Evolutionary conservation across 1,139 yeast species (phyloP).

Genomic region (Yamadazyma aaseri): DNA sequence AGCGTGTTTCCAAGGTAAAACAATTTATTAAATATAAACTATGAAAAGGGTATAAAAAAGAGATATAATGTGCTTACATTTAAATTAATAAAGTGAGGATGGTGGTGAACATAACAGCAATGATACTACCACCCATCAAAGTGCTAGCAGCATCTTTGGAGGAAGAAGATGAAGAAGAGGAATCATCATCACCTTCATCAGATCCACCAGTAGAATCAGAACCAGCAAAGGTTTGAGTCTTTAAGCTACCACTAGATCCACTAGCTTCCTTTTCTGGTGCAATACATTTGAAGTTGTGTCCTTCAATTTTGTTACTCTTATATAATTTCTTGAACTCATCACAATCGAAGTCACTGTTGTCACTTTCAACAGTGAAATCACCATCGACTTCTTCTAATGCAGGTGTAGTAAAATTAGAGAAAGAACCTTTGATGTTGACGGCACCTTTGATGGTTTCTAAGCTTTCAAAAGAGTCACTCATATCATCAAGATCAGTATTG

Average conservation of each 20-base stretch:
- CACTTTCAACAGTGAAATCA: conserved; percentile 39
- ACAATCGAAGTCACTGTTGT: conserved; percentile 42
- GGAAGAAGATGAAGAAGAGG: conserved; percentile 8
- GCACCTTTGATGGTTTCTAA: conserved; percentile 44
- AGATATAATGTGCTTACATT: background rate
- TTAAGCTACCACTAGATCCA: conserved; percentile 15
- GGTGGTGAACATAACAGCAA: conserved; percentile 12
- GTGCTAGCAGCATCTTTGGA: conserved; percentile 11
- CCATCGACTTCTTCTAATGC: conserved; percentile 42
- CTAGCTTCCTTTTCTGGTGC: conserved; percentile 28
- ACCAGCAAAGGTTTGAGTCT: conserved; percentile 18
- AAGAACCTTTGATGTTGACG: conserved; percentile 38
- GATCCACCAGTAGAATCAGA: conserved; percentile 11
- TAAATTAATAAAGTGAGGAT: conserved; percentile 12
- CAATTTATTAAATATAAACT: too few species aligned
- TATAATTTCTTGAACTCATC: conserved; percentile 33
- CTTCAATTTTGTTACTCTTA: conserved; percentile 35
- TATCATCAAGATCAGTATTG: conserved; percentile 40
- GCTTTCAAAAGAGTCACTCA: conserved; percentile 29
- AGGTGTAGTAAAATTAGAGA: conserved; percentile 40
- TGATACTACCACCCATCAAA: conserved; percentile 14
- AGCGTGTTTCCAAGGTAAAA: too few species aligned
- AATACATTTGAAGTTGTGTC: conserved; percentile 47
- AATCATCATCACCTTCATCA: conserved; percentile 8
- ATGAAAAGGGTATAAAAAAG: background rate